Evolutionary conservation across 768 basidiomycete species (phyloP).

Genomic region (Chalciporus piperatus): DNA sequence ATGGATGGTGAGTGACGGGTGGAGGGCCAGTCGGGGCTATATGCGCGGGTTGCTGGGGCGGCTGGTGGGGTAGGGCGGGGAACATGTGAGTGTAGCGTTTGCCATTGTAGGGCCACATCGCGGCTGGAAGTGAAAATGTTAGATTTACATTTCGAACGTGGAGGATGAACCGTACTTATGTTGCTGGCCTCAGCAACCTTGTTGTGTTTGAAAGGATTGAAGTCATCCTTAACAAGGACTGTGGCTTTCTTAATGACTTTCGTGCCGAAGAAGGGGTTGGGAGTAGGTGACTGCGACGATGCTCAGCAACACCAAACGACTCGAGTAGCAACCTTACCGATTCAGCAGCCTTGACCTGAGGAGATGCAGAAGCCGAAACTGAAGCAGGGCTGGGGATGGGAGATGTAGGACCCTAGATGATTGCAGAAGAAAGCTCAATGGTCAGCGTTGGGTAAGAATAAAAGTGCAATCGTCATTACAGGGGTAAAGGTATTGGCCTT

Average conservation of each 20-base stretch:
- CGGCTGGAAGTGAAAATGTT: constrained; percentile 41
- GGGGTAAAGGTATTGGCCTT: constrained; percentile 77
- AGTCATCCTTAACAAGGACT: constrained; percentile 92
- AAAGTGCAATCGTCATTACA: constrained; percentile 35
- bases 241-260: constrained; percentile 71
- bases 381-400: constrained; percentile 42
- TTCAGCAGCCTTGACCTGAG: constrained; percentile 60
- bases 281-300: constrained; percentile 38
- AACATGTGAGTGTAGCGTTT: constrained; percentile 83
- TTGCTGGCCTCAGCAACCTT: constrained; percentile 74
- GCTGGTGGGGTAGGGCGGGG: constrained; percentile 57
- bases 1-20: constrained; percentile 69
- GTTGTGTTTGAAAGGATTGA: constrained; percentile 91
- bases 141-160: not conserved
- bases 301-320: constrained; percentile 6
- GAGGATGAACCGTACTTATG: constrained; percentile 55
- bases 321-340: constrained; percentile 35
- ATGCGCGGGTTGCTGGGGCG: constrained; percentile 63
- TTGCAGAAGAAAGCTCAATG: constrained; percentile 4
- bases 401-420: constrained; percentile 43
- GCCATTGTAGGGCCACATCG: constrained; percentile 86
- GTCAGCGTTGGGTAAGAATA: constrained; percentile 17
- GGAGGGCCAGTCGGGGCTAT: constrained; percentile 66
- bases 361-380: constrained; percentile 52
- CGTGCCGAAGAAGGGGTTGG: constrained; percentile 90